A percentile compares a stretch with the other conserved stretches of the same genome.
phyloP scores from a whole-genome alignment of 176 grass and related monocot species.

The Dactylis glomerata region DNA sequence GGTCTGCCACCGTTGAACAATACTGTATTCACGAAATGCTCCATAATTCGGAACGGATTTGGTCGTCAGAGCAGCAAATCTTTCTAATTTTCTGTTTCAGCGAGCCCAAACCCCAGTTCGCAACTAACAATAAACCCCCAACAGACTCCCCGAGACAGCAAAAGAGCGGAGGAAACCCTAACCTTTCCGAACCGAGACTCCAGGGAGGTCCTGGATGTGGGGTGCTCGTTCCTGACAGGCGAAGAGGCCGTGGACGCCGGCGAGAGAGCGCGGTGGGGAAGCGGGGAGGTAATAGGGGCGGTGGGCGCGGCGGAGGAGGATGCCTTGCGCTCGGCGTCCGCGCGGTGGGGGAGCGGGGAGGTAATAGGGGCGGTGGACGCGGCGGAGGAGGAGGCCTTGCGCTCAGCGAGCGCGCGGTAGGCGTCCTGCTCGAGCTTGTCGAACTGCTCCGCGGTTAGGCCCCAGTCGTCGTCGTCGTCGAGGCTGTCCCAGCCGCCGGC shows the following conservation, averaged over 20 bases:
- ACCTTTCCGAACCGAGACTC: slow-evolving; percentile 67
- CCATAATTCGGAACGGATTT: neutral
- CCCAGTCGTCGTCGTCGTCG: slow-evolving; percentile 77
- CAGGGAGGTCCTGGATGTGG: slow-evolving; percentile 32
- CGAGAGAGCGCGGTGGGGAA: slow-evolving; percentile 28
- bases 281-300: slow-evolving; percentile 39
- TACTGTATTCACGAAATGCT: neutral
- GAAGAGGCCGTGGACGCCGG: neutral
- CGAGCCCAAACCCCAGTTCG: neutral
- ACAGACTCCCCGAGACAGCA: neutral
- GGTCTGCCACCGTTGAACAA: neutral
- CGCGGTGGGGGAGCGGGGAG: slow-evolving; percentile 48
- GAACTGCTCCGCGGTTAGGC: slow-evolving; percentile 68
- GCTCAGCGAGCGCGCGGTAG: slow-evolving; percentile 65
- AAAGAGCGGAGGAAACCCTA: slow-evolving; percentile 14
- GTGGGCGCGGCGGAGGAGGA: slow-evolving; percentile 49
- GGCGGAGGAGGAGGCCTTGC: slow-evolving; percentile 57
- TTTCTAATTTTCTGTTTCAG: neutral
- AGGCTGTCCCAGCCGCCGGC: neutral
- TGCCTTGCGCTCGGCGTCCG: slow-evolving; percentile 66
- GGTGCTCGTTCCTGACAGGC: slow-evolving; percentile 32
- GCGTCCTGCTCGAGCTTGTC: slow-evolving; percentile 84
- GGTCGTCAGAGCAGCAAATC: neutral
- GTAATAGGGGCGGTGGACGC: slow-evolving; percentile 39
- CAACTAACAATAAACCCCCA: neutral